Evolutionary conservation across 495 filamentous ascomycete genomes (phyloP), one percentile per base, ranked within the genome.

Genomic region (Durotheca rogersii): DNA sequence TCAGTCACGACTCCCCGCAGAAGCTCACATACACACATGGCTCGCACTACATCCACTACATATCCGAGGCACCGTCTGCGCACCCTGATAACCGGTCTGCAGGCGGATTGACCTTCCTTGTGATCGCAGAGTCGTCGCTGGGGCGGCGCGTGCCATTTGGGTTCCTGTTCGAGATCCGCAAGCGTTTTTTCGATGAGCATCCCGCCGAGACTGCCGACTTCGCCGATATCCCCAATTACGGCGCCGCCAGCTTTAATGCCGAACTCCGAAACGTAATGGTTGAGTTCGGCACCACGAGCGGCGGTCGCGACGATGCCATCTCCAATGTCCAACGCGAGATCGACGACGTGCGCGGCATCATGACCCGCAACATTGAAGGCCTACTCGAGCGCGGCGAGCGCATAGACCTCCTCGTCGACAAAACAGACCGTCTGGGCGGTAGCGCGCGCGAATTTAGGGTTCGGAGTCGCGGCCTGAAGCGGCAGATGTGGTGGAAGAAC

Each of bases 401-500:
- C 56, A 96, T 99, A 58, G 90, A 96, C 75, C 64, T 96, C 63
- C 74, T 99, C 45, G 91, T 99, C 21, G 91, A 97, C 65, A 99
- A 97, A 82, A 99, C 94, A 51, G 92, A 96, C 64, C 76, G 90
- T 51, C 65, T 96, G 38, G 90, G 90, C 7, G 87, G 86, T 5
- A 89, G 80, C 65, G 89, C 91, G 48, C 78, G 85, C 63, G 91
- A 96, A 71, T 96, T 96, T 65, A 70, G 90, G 41, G 81, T 95
- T n/a, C 72, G 90, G 53, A 90, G 85, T 62, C 75, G 87, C 18
- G 88, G 88, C 0, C 66, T 99, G 67, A 87, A 92, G 73, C 76
- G 93, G 67, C 75, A 82, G 61, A 97, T 97, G 94, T 99, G 93
- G 93, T 99, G 92, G 91, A 98, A 98, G 85, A 98, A 98, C 72